Conservation (phyloP, 1,284 basidiomycete genomes). For the Pascua sp. region DNA sequence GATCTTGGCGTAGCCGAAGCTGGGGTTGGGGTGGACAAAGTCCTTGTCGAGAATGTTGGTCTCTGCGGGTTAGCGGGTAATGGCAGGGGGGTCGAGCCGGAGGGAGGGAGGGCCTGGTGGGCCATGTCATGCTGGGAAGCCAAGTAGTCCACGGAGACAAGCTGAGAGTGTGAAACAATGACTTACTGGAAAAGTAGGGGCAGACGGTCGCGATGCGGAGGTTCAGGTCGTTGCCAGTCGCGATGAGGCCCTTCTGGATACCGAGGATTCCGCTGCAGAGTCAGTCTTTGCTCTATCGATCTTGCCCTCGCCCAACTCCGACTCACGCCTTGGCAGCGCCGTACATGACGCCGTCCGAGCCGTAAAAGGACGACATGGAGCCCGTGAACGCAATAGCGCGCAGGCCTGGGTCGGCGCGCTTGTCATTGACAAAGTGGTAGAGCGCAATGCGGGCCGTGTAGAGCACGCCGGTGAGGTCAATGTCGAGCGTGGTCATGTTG, state of each 20-base stretch:
- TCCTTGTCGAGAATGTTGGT: constrained; percentile 13
- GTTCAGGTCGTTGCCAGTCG: constrained; percentile 1
- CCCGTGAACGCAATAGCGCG: constrained; percentile 12
- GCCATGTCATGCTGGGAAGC: too few relatives aligned
- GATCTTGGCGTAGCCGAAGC: constrained; percentile 15
- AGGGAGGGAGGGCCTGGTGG: too few relatives aligned
- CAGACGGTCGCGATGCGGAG: constrained; percentile 14
- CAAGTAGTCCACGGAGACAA: background rate
- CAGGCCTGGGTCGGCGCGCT: constrained; percentile 11
- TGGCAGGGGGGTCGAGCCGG: background rate
- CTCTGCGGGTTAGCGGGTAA: constrained; percentile 6
- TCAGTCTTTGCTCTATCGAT: background rate
- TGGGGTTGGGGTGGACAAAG: constrained; percentile 20
- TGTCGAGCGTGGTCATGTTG: constrained; percentile 18
- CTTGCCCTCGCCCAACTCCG: background rate
- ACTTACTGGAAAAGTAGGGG: constrained; percentile 21
- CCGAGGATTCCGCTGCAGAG: constrained; percentile 13
- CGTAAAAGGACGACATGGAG: constrained; percentile 15
- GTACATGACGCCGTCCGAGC: constrained; percentile 15
- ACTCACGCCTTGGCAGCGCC: constrained; percentile 17
- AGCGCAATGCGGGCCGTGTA: constrained; percentile 20
- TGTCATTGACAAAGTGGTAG: constrained; percentile 15
- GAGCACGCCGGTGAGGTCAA: constrained; percentile 17
- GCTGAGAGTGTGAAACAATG: too few relatives aligned
- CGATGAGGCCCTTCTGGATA: constrained; percentile 13